phyloP scores from a whole-genome alignment of 306 rosid genomes.

The Quercus cerris region DNA sequence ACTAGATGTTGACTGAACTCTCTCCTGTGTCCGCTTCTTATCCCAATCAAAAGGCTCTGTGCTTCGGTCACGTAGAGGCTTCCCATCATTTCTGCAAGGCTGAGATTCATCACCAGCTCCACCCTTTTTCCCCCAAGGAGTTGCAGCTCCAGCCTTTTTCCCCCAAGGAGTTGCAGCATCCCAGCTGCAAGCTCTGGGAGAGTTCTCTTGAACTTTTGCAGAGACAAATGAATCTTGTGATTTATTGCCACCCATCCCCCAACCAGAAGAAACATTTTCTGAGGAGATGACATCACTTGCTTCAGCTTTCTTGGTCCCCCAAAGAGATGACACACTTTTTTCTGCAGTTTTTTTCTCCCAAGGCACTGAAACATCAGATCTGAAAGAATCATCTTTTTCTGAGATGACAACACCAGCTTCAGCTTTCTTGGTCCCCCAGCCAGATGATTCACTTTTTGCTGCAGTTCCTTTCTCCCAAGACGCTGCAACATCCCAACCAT shows the following conservation, averaged over 20 bases:
- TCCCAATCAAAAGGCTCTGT: slow-evolving; percentile 26
- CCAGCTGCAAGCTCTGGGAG: slow-evolving; percentile 6
- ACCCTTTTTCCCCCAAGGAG: slow-evolving; percentile 18
- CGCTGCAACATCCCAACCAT: slow-evolving; percentile 8
- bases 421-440: slow-evolving; percentile 9
- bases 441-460: slow-evolving; percentile 15
- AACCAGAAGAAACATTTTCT: slow-evolving; percentile 5
- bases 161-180: slow-evolving; percentile 13
- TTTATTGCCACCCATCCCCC: not conserved
- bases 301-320: slow-evolving; percentile 13
- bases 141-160: slow-evolving; percentile 14
- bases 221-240: not conserved
- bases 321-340: not conserved
- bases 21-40: slow-evolving; percentile 10
- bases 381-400: slow-evolving; percentile 8
- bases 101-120: slow-evolving; percentile 14
- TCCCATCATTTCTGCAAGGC: slow-evolving; percentile 4
- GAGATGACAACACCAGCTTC: not conserved
- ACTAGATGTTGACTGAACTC: slow-evolving; percentile 7
- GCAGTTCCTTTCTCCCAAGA: not conserved
- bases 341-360: not conserved
- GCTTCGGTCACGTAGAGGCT: not conserved
- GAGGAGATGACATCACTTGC: not conserved
- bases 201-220: slow-evolving; percentile 8
- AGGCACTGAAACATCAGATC: not conserved